Evolutionary conservation across 441 rosid species (phyloP), one percentile per base, ranked within the genome.

Genomic region (Brassica balearica): DNA sequence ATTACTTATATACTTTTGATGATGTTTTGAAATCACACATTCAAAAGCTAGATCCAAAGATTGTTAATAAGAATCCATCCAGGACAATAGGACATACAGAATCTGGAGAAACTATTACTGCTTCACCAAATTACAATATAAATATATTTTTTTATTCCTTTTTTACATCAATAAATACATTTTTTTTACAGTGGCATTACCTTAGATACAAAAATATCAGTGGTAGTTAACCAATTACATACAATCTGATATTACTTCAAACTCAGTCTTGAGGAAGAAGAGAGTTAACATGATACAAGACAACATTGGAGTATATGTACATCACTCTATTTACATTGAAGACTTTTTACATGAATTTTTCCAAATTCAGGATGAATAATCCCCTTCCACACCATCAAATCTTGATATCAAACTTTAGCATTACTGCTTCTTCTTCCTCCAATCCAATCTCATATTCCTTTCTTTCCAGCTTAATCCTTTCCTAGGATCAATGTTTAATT

Each of bases 271-370:
- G 58, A 79, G 36, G 9, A 46, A 46, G 43, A 15, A 65, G 29
- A 51, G 58, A 43, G 14, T 11, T 53, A 15, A 53, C 15, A 53
- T 53, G 59, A 53, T 53, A 15, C 59, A 53, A 2, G 59, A 6
- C 59, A 6, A 53, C 20, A 71, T 25, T 6, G 73, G 69, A 73
- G 41, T 53, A 51, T 68, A 17, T 73, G 12, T 41, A 53, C 78
- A 79, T 60, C 81, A 73, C 19, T 64, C 59, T 60, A 75, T 80
- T 69, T 80, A 78, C 81, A 78, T 8, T 59, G 61, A 41, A 71
- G 15, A 41, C 62, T 55, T 7, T 59, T 62, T 43, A 55, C 78
- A 74, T 53, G 71, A 68, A 65, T 48, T 48, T 61, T 61, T 10
- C 34, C 59, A 61, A 41, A 15, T 48, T 67, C 66, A 25, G 5